These are phyloP conservation scores for Aplosporella prunicola DNA, from an alignment of 2,329 filamentous ascomycete species.

Conservation along the genomic window DNA sequence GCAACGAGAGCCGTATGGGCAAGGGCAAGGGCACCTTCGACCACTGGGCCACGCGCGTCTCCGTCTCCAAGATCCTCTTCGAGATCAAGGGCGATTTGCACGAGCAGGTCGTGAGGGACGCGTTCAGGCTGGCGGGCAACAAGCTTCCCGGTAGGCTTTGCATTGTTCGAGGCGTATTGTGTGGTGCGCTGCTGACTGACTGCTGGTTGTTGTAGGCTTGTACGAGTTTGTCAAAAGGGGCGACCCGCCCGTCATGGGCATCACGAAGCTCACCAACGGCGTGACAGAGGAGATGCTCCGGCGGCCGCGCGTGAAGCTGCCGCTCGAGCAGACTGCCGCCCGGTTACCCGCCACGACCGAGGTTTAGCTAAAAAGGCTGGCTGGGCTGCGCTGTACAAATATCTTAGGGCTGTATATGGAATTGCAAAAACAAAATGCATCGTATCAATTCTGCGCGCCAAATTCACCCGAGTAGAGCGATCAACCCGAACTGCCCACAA, in stretches of 20 bases:
- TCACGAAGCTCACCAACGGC: constrained; percentile 77
- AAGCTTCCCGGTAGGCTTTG: constrained; percentile 72
- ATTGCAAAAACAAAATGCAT: no score
- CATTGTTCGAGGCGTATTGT: background rate
- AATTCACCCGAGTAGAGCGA: no score
- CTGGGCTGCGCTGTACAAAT: no score
- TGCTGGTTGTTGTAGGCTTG: constrained; percentile 45
- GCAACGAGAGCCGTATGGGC: constrained; percentile 97
- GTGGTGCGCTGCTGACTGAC: constrained; percentile 14
- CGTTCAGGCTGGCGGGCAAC: constrained; percentile 85
- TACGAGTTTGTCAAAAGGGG: constrained; percentile 95
- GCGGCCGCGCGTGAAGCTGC: constrained; percentile 61
- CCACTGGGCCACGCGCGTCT: constrained; percentile 84
- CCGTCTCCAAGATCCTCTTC: constrained; percentile 84
- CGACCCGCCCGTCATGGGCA: constrained; percentile 79
- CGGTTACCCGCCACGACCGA: constrained; percentile 48
- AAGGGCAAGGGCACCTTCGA: constrained; percentile 98
- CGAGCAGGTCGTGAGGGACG: constrained; percentile 89
- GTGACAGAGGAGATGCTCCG: constrained; percentile 76
- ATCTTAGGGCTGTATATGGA: no score
- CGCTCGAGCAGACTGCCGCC: constrained; percentile 51
- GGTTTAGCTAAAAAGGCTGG: no score
- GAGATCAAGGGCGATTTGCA: constrained; percentile 87
- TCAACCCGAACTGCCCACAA: no score
- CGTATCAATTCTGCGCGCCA: no score